Conservation (phyloP, 2,329 filamentous ascomycete species). For the Didymella exigua region DNA sequence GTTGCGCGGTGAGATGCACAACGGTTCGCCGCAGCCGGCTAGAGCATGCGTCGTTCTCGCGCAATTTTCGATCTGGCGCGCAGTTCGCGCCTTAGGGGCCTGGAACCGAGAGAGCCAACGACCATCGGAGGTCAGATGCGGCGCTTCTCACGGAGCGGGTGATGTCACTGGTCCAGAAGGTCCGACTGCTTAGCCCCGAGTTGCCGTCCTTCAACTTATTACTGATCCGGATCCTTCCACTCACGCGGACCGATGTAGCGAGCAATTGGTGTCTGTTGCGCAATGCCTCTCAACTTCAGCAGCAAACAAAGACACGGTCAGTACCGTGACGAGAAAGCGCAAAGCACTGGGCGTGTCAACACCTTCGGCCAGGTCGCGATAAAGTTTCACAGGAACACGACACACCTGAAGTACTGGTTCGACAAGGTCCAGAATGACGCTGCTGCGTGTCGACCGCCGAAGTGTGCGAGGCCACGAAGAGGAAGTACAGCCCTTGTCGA, state of each 20-base stretch:
- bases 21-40: neutral
- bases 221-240: neutral
- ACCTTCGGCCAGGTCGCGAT: constrained; percentile 25
- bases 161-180: constrained; percentile 3
- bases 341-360: constrained; percentile 18
- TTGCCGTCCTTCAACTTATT: neutral
- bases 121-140: neutral
- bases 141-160: neutral
- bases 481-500: constrained; percentile 9
- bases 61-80: neutral
- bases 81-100: neutral
- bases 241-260: neutral
- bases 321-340: constrained; percentile 19
- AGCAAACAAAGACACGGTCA: constrained; percentile 9
- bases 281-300: constrained; percentile 18
- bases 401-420: constrained; percentile 25
- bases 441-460: constrained; percentile 1
- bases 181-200: constrained; percentile 1
- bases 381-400: constrained; percentile 26
- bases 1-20: neutral
- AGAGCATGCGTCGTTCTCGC: neutral
- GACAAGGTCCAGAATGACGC: constrained; percentile 19
- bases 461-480: constrained; percentile 5
- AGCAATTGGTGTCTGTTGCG: neutral
- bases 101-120: constrained; percentile 1